A percentile compares a stretch with the other conserved stretches of the same genome.
Evolutionary conservation across 345 rosid genomes (phyloP).

Genomic region (Gossypium arboreum): DNA sequence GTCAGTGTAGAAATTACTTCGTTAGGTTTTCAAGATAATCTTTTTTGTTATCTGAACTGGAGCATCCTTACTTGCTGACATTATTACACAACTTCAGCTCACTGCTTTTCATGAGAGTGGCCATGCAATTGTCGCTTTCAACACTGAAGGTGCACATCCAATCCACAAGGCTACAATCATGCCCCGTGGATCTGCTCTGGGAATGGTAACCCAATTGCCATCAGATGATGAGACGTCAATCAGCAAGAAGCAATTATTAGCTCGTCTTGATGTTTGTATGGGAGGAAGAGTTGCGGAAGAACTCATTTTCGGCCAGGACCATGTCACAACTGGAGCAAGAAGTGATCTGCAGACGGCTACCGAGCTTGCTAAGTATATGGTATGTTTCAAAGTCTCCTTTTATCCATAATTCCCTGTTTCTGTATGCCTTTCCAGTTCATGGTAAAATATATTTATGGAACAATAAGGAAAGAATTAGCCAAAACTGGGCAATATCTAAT

Average conservation of each 20-base stretch:
- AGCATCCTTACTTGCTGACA: slow-evolving; percentile 5
- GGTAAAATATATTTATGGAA: neutral
- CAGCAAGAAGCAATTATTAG: slow-evolving; percentile 92
- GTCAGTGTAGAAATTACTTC: neutral
- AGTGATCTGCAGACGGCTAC: slow-evolving; percentile 92
- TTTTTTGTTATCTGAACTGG: neutral
- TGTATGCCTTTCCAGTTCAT: neutral
- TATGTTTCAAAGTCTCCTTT: slow-evolving; percentile 18
- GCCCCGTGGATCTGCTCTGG: slow-evolving; percentile 98
- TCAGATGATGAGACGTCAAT: slow-evolving; percentile 92
- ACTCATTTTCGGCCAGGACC: slow-evolving; percentile 87
- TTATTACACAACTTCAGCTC: slow-evolving; percentile 41
- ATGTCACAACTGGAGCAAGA: slow-evolving; percentile 94
- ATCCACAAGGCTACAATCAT: slow-evolving; percentile 97
- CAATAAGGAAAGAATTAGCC: neutral
- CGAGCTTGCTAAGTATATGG: slow-evolving; percentile 96
- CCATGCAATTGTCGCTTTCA: slow-evolving; percentile 92
- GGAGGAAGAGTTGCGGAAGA: slow-evolving; percentile 99
- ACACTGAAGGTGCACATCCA: slow-evolving; percentile 89
- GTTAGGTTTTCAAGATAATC: neutral
- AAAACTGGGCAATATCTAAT: neutral
- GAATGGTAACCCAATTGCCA: slow-evolving; percentile 98
- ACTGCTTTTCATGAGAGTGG: slow-evolving; percentile 99
- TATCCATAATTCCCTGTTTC: neutral
- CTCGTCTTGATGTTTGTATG: slow-evolving; percentile 98